phyloP scores from a whole-genome alignment of 257 asterid genomes.

The Jacaranda mimosifolia region DNA sequence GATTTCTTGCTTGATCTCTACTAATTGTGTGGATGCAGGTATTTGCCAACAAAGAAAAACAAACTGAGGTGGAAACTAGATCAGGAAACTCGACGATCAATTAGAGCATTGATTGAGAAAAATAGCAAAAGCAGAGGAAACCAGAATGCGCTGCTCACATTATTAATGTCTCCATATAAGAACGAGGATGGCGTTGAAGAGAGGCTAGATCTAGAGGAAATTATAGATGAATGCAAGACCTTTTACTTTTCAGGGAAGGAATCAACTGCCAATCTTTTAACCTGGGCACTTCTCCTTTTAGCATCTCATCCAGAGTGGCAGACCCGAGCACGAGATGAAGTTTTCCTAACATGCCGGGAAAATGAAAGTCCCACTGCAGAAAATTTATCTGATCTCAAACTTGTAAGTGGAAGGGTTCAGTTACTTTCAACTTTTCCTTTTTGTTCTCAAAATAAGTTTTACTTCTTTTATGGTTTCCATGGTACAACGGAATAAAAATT shows the following conservation, averaged over 20 bases:
- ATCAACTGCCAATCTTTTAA: slow-evolving; percentile 71
- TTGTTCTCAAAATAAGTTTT: neutral
- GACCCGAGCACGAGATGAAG: slow-evolving; percentile 67
- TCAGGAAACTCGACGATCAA: slow-evolving; percentile 58
- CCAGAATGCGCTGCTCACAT: slow-evolving; percentile 38
- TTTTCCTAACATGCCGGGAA: slow-evolving; percentile 39
- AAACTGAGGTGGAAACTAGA: slow-evolving; percentile 64
- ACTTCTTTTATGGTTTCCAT: neutral
- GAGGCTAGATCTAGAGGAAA: slow-evolving; percentile 55
- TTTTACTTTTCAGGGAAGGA: slow-evolving; percentile 85
- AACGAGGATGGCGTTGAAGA: slow-evolving; percentile 57
- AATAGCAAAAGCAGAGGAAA: slow-evolving; percentile 41
- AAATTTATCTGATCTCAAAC: slow-evolving; percentile 37
- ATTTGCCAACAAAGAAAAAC: slow-evolving; percentile 69
- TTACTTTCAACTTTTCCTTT: neutral
- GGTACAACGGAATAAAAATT: neutral
- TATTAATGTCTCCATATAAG: slow-evolving; percentile 36
- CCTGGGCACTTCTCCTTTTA: slow-evolving; percentile 74
- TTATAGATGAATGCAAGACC: slow-evolving; percentile 78
- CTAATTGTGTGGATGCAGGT: slow-evolving; percentile 41
- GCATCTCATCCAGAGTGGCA: slow-evolving; percentile 81
- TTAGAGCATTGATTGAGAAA: slow-evolving; percentile 46
- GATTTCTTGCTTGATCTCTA: neutral
- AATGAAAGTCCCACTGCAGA: slow-evolving; percentile 41
- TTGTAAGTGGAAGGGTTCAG: slow-evolving; percentile 40